A percentile compares a stretch with the other conserved stretches of the same genome.
phyloP scores from a whole-genome alignment of 2,329 filamentous ascomycete species.

The Calonectria pseudoturangicola region DNA sequence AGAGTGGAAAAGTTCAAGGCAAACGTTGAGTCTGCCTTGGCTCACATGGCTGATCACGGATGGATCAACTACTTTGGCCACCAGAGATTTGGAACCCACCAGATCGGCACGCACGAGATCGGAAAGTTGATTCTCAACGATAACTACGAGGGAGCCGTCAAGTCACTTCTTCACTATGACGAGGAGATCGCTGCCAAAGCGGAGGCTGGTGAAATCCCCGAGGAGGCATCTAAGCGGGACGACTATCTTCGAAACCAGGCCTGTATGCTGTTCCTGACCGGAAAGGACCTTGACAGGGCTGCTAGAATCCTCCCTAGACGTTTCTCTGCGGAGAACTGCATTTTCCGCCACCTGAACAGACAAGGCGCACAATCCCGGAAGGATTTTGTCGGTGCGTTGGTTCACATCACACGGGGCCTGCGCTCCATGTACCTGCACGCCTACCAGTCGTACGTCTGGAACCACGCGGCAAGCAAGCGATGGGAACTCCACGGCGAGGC shows the following conservation, averaged over 20 bases:
- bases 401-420: constrained; percentile 86
- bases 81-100: constrained; percentile 95
- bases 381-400: constrained; percentile 89
- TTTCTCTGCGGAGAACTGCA: constrained; percentile 85
- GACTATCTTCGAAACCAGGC: constrained; percentile 87
- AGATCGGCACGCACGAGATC: constrained; percentile 88
- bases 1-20: constrained; percentile 56
- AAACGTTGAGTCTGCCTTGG: constrained; percentile 75
- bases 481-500: constrained; percentile 84
- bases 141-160: constrained; percentile 87
- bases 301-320: constrained; percentile 83
- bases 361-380: constrained; percentile 67
- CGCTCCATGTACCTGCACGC: constrained; percentile 97
- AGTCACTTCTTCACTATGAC: constrained; percentile 84
- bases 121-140: constrained; percentile 89
- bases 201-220: constrained; percentile 60
- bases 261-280: constrained; percentile 82
- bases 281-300: constrained; percentile 75
- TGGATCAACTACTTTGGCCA: constrained; percentile 99
- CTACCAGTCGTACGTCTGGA: constrained; percentile 97
- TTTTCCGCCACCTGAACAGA: constrained; percentile 85
- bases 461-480: constrained; percentile 86
- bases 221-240: constrained; percentile 78
- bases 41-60: constrained; percentile 81
- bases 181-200: constrained; percentile 72